Base-by-base conservation (phyloP, 1,284 basidiomycete genomes). In the Hemileia vastatrix region DNA sequence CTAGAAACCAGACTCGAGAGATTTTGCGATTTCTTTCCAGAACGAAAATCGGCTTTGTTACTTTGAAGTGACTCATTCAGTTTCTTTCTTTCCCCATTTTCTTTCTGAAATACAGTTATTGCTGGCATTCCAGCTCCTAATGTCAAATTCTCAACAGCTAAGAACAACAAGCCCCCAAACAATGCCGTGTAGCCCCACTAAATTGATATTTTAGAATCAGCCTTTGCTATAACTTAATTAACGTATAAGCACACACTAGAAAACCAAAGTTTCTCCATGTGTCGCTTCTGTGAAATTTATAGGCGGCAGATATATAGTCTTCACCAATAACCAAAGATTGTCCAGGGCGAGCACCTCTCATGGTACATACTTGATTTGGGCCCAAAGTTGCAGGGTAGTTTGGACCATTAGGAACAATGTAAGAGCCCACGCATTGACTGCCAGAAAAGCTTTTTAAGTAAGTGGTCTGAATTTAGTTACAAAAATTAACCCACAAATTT, bases 251-350 rank as follows among this genome's bases (percentile, higher is more conserved):
- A 24, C 54, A 55, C 15, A 63, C 60, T 15, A 50, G 47, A 27
- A 63, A 44, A 8, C 32, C 54, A 44, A 63, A 63, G 23, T 63
- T 56, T 27, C 45, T 47, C 60, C 60, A 63, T 13, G 56, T 11
- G 24, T 56, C 13, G 15, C 3, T 1, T 19, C 47, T 63, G 18
- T 27, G 43, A 31, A 56, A 63, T 9, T 24, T 79, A 73, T 81
- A 93, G 0, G 83, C 82, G 0, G 83, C 72, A n/a, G 66, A 67
- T 36, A 89, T 75, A 74, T 84, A 88, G 51, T 68, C 73, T 15
- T 69, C 68, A 49, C 78, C 78, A 18, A 67, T 64, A 55, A 79
- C 76, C 9, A 11, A 70, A 70, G 66, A 66, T 9, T 72, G 64
- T 9, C 77, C 77, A n/a, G 77, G 67, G 1, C 55, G 53, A 0